Percentiles rank a stretch among this genome's conserved stretches.
phyloP scores from a whole-genome alignment of 176 grass and related monocot species.

The Thalia dealbata region DNA sequence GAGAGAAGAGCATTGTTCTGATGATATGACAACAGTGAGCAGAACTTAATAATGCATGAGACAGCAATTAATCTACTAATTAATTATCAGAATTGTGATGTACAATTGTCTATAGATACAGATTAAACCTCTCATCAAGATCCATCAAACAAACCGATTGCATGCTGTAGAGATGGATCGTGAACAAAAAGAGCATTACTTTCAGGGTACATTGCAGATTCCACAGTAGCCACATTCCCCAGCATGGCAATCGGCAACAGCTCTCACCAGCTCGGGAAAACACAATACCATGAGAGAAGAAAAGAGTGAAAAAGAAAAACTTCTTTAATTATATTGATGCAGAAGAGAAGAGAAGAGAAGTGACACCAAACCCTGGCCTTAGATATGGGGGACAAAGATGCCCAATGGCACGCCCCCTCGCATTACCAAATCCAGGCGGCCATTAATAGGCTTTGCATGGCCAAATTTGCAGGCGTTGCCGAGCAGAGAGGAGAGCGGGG shows the following conservation, averaged over 20 bases:
- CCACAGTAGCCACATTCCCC: background rate
- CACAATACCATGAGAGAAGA: background rate
- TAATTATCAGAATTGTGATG: too few species aligned
- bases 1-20: slow-evolving; percentile 7
- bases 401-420: slow-evolving; percentile 2
- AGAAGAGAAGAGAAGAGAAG: background rate
- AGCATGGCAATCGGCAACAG: background rate
- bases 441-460: slow-evolving; percentile 14
- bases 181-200: background rate
- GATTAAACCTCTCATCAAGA: background rate
- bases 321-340: too few species aligned
- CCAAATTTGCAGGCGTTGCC: slow-evolving; percentile 22
- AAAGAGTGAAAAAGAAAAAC: background rate
- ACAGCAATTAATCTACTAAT: too few species aligned
- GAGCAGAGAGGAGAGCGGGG: background rate
- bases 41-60: background rate
- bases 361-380: slow-evolving; percentile 3
- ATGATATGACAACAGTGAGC: slow-evolving; percentile 6
- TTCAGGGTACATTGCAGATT: background rate
- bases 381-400: slow-evolving; percentile 11
- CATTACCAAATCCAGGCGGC: slow-evolving; percentile 7
- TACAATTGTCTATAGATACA: too few species aligned
- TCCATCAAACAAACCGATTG: background rate
- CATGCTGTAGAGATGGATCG: background rate
- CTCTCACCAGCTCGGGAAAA: background rate